These are phyloP conservation scores for Mortierella sp. DNA, from an alignment of 371 early-diverging fungal species.

Conservation along the genomic window DNA sequence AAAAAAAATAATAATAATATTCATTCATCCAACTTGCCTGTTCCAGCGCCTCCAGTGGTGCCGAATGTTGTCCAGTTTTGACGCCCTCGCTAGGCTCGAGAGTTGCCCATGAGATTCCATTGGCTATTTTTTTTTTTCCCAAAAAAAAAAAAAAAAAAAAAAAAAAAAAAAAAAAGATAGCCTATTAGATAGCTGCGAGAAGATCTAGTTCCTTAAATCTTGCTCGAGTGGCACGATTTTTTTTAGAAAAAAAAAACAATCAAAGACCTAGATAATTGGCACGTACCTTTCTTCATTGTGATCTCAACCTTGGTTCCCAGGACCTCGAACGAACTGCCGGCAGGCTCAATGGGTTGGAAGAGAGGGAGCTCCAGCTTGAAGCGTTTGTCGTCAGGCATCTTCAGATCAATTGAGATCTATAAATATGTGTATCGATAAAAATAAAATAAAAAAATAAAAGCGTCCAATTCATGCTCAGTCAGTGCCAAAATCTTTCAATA, in stretches of 20 bases:
- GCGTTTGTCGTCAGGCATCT: conserved; percentile 70
- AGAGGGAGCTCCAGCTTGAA: conserved; percentile 69
- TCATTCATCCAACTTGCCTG: conserved; percentile 13
- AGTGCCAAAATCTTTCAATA: not conserved
- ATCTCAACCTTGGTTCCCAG: conserved; percentile 91
- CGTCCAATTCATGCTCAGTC: not conserved
- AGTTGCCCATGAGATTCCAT: conserved; percentile 89
- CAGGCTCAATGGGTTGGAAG: conserved; percentile 79
- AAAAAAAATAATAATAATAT: not conserved
- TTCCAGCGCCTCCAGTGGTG: conserved; percentile 66
- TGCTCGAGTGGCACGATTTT: not conserved
- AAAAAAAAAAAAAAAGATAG: not conserved
- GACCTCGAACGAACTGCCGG: conserved; percentile 72
- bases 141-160: conserved; percentile 1
- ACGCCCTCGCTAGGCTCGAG: conserved; percentile 76
- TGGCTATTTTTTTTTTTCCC: conserved; percentile 58
- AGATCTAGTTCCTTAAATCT: conserved; percentile 6
- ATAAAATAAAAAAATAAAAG: not conserved
- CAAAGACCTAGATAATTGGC: no score
- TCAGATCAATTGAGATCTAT: conserved; percentile 61
- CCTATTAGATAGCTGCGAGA: not conserved
- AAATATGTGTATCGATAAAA: no score
- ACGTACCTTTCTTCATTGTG: conserved; percentile 76
- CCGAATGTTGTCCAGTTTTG: conserved; percentile 90
- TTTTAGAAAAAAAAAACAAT: conserved; percentile 12